Conservation (phyloP, 768 basidiomycete genomes). For the Rhizopogon vulgaris region DNA sequence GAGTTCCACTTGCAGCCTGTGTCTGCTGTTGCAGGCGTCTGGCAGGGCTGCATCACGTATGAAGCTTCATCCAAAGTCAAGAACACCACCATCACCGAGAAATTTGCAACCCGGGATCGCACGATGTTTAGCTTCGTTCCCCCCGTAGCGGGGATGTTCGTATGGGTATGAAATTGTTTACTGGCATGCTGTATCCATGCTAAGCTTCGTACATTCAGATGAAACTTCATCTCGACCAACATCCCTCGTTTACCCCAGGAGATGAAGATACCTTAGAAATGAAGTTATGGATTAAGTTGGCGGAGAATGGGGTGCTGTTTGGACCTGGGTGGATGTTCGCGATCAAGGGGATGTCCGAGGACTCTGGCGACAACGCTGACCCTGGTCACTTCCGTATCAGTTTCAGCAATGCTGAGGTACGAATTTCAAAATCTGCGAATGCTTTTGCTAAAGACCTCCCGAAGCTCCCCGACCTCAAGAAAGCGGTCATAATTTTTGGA, state of each 20-base stretch:
- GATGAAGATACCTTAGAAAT: slow-evolving; percentile 42
- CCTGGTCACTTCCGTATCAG: slow-evolving; percentile 52
- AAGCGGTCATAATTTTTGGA: slow-evolving; percentile 41
- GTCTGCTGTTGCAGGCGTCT: slow-evolving; percentile 19
- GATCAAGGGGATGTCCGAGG: slow-evolving; percentile 17
- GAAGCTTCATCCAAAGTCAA: slow-evolving; percentile 35
- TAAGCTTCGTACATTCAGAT: slow-evolving; percentile 33
- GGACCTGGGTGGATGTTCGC: slow-evolving; percentile 43
- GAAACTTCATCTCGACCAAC: slow-evolving; percentile 53
- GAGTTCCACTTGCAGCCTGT: slow-evolving; percentile 51
- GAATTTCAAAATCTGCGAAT: slow-evolving; percentile 6
- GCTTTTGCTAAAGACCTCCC: neutral
- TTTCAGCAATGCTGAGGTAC: slow-evolving; percentile 49
- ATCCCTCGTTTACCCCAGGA: slow-evolving; percentile 37
- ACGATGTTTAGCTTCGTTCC: slow-evolving; percentile 64
- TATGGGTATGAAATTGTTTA: slow-evolving; percentile 44
- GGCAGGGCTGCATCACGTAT: slow-evolving; percentile 38
- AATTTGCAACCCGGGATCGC: slow-evolving; percentile 22
- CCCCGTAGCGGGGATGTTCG: slow-evolving; percentile 80
- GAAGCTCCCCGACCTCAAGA: slow-evolving; percentile 34
- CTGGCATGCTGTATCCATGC: neutral
- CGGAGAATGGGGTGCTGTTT: slow-evolving; percentile 57
- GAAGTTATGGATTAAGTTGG: slow-evolving; percentile 55
- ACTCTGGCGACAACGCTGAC: slow-evolving; percentile 16
- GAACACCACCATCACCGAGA: slow-evolving; percentile 31